phyloP scores from a whole-genome alignment of 768 basidiomycete species.

The Ramaria sp. region DNA sequence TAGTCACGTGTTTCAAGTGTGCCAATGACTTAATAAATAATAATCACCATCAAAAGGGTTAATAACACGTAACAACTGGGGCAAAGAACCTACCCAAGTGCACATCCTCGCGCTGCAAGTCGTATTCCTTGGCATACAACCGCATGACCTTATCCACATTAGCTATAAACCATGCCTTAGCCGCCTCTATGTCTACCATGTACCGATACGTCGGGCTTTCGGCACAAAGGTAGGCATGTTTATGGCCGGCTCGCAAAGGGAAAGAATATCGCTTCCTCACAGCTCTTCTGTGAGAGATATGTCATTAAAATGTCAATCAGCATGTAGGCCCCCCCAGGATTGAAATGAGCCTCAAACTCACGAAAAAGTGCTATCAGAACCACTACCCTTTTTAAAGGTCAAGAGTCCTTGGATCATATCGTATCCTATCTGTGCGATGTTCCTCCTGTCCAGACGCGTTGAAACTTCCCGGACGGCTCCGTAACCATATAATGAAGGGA shows the following conservation, averaged over 20 bases:
- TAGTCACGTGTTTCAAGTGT: slow-evolving; percentile 61
- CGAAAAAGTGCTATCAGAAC: slow-evolving; percentile 24
- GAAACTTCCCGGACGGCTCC: slow-evolving; percentile 40
- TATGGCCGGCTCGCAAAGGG: slow-evolving; percentile 53
- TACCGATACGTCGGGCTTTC: slow-evolving; percentile 64
- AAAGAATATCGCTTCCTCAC: slow-evolving; percentile 44
- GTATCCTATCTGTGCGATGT: slow-evolving; percentile 42
- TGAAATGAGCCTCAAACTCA: slow-evolving; percentile 19
- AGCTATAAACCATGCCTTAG: slow-evolving; percentile 63
- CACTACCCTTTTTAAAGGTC: slow-evolving; percentile 21
- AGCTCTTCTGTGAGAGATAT: slow-evolving; percentile 26
- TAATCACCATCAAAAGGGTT: slow-evolving; percentile 7
- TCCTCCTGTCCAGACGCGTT: slow-evolving; percentile 47
- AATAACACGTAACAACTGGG: neutral
- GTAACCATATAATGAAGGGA: slow-evolving; percentile 56
- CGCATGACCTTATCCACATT: slow-evolving; percentile 56
- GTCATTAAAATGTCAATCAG: neutral
- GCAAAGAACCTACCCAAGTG: slow-evolving; percentile 22
- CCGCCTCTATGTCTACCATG: slow-evolving; percentile 47
- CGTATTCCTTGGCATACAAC: slow-evolving; percentile 32
- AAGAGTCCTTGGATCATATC: slow-evolving; percentile 44
- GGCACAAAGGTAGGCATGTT: slow-evolving; percentile 53
- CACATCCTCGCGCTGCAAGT: slow-evolving; percentile 25
- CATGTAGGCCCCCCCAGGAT: neutral
- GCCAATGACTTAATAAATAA: slow-evolving; percentile 51